Percentiles rank a stretch among this genome's conserved stretches.
Evolutionary conservation across 805 yeast genomes (phyloP).

Genomic region (Phaffomyces opuntiae): DNA sequence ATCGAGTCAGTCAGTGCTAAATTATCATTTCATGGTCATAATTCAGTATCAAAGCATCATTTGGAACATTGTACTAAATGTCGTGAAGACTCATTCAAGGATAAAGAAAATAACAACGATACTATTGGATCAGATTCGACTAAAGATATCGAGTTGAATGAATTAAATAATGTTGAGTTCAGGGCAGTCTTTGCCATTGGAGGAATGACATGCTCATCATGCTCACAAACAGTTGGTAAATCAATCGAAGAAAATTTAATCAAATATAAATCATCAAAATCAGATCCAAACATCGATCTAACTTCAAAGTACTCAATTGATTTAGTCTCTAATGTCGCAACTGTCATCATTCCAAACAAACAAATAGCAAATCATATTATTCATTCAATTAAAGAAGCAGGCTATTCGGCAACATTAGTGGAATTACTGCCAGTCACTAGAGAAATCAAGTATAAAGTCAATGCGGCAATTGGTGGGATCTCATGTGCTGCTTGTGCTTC

Average conservation of each 20-base stretch:
- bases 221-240: constrained; percentile 42
- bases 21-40: neutral
- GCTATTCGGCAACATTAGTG: constrained; percentile 42
- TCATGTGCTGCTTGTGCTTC: constrained; percentile 68
- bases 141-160: neutral
- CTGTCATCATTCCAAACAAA: constrained; percentile 45
- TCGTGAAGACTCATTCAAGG: constrained; percentile 21
- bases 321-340: constrained; percentile 44
- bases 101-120: constrained; percentile 16
- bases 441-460: constrained; percentile 40
- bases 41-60: constrained; percentile 22
- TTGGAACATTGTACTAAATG: constrained; percentile 37
- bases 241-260: constrained; percentile 28
- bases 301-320: constrained; percentile 38
- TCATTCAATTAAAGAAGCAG: constrained; percentile 38
- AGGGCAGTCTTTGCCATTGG: constrained; percentile 49
- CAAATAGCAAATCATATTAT: constrained; percentile 43
- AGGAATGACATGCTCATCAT: constrained; percentile 68
- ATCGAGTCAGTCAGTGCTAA: constrained; percentile 11
- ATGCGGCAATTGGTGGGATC: constrained; percentile 65
- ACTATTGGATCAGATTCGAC: no score
- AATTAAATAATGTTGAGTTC: constrained; percentile 20
- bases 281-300: constrained; percentile 8
- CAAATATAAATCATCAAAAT: constrained; percentile 1
- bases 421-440: constrained; percentile 55